Evolutionary conservation across 441 rosid genomes (phyloP).

Genomic region (Erysimum cheiri): DNA sequence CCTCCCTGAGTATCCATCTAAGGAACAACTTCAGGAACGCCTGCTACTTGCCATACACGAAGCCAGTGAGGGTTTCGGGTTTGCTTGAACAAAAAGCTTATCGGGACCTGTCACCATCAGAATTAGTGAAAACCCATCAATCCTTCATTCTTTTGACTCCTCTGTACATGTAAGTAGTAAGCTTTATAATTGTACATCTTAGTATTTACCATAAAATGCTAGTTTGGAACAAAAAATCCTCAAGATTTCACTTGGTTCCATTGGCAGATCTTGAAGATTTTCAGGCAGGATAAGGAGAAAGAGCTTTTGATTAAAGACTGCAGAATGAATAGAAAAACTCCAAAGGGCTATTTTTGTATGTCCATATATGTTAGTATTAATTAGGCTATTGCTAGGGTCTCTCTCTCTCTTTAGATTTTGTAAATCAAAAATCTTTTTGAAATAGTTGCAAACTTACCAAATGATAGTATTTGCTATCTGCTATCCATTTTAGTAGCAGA

Average conservation of each 20-base stretch:
- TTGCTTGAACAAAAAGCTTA: conserved; percentile 57
- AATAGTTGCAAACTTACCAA: conserved; percentile 29
- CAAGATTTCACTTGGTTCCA: not conserved
- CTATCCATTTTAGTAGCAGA: conserved; percentile 8
- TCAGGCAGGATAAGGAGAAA: conserved; percentile 28
- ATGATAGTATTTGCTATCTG: conserved; percentile 8
- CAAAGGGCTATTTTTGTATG: conserved; percentile 35
- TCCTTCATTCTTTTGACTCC: conserved; percentile 34
- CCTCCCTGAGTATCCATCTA: conserved; percentile 86
- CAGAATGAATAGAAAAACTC: conserved; percentile 27
- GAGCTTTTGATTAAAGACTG: conserved; percentile 19
- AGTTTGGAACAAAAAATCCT: not conserved
- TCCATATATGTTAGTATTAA: conserved; percentile 40
- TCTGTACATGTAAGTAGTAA: conserved; percentile 39
- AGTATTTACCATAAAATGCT: not conserved
- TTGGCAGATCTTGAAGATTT: conserved; percentile 39
- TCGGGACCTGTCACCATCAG: conserved; percentile 4
- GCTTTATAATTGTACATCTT: not conserved
- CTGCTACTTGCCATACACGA: conserved; percentile 94
- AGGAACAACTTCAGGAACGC: conserved; percentile 86
- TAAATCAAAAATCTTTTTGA: conserved; percentile 28
- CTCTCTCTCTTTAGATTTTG: conserved; percentile 36
- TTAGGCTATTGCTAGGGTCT: conserved; percentile 13
- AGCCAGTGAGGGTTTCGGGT: conserved; percentile 97
- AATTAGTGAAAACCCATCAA: conserved; percentile 29